phyloP scores from a whole-genome alignment of 306 rosid species.

The Gastrolobium villosum region DNA sequence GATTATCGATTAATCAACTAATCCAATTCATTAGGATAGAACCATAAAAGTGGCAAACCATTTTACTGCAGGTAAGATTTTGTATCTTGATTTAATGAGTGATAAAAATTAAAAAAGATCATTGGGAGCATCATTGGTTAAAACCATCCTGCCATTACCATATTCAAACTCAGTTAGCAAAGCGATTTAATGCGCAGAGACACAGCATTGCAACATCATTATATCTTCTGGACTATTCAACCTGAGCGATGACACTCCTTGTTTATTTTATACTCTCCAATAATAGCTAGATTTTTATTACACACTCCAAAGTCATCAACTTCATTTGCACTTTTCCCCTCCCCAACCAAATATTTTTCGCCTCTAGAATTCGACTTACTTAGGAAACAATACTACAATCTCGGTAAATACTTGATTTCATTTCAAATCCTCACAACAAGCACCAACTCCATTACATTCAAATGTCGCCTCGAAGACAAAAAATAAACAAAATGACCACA shows the following conservation, averaged over 20 bases:
- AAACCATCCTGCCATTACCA: not conserved
- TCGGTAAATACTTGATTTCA: not conserved
- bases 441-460: not conserved
- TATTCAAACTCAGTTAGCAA: not conserved
- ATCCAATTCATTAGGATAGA: too few species aligned
- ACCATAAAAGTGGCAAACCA: too few species aligned
- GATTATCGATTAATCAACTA: too few species aligned
- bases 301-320: conserved; percentile 1
- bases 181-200: not conserved
- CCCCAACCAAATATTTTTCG: not conserved
- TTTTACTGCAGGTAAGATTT: too few species aligned
- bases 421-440: not conserved
- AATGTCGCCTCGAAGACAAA: not conserved
- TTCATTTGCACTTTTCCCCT: not conserved
- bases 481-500: not conserved
- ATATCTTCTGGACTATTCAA: not conserved
- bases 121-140: too few species aligned
- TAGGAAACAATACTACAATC: not conserved
- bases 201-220: not conserved
- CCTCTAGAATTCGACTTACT: conserved; percentile 26
- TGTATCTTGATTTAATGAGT: too few species aligned
- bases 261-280: not conserved
- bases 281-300: not conserved
- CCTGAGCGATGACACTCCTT: conserved; percentile 1
- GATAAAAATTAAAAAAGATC: not conserved